Base-by-base conservation (phyloP, 1,284 basidiomycete genomes). In the Boletus smithii region DNA sequence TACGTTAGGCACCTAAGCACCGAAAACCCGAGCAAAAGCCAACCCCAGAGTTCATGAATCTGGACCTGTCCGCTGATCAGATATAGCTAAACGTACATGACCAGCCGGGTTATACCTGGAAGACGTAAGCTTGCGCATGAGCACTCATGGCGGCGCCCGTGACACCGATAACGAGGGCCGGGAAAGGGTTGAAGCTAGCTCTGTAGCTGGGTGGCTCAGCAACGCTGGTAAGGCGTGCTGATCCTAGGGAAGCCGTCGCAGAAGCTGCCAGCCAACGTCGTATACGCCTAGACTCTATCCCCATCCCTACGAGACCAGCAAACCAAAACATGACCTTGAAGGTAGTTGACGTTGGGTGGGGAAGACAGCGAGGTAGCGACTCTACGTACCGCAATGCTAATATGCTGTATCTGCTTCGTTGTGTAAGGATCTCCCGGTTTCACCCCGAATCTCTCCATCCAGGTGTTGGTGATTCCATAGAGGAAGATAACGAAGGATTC, bases 111-210 rank as follows among this genome's bases (percentile, higher is more conserved):
- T 13, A 41, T 56, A 80, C 85, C 71, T 92, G 88, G 73, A 94
- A 94, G 33, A 86, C 64, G 69, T 97, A 97, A 17, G 82, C 80
- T 69, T 98, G 95, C 53, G 83, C 81, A 66, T 98, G 95, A 0
- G 92, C 91, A n/a, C 89, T 82, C 95, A 98, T 98, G 1, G 92
- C 95, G 5, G 89, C 79, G 27, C 95, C 95, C 4, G 95, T 97
- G 31, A 95, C 83, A 35, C 91, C 94, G 51, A 97, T 94, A 37
- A 92, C 88, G 27, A 98, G 75, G 0, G 92, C 92, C 2, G 93
- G 93, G 73, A 98, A 92, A 0, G 94, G 93, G 65, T 98, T 98
- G 71, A 95, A 95, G 65, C 85, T 89, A 16, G 76, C 83, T 20
- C 72, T 67, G 66, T 95, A 95, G 49, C 81, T 85, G 2, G 80